phyloP scores from a whole-genome alignment of 805 yeast species.

The Schizosaccharomyces japonicus region DNA sequence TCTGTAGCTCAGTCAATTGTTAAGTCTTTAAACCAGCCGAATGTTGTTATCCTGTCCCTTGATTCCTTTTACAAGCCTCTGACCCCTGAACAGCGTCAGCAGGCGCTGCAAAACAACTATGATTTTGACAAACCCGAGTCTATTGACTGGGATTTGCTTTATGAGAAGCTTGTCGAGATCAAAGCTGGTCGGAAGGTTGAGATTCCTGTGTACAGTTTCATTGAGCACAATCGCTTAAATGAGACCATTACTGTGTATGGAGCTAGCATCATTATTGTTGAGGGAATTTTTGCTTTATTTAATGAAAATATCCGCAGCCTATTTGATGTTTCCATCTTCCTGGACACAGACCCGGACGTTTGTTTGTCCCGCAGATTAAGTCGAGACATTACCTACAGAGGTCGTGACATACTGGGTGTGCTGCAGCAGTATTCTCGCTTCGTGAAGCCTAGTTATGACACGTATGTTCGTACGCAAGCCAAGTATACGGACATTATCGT shows the following conservation, averaged over 20 bases:
- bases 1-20: conserved; percentile 70
- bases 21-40: conserved; percentile 42
- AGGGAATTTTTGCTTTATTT: conserved; percentile 69
- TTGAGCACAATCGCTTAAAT: conserved; percentile 33
- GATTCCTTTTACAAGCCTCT: conserved; percentile 80
- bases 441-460: conserved; percentile 79
- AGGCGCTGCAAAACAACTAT: conserved; percentile 39
- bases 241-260: conserved; percentile 64
- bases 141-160: conserved; percentile 51
- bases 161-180: conserved; percentile 35
- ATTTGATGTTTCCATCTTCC: conserved; percentile 63
- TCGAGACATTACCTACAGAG: conserved; percentile 67
- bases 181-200: conserved; percentile 44
- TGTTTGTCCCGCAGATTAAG: conserved; percentile 74
- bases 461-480: conserved; percentile 53
- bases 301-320: conserved; percentile 43
- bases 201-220: conserved; percentile 50
- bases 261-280: conserved; percentile 77
- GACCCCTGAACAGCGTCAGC: conserved; percentile 30
- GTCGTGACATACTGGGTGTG: conserved; percentile 62
- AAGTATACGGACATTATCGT: conserved; percentile 61
- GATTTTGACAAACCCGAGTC: conserved; percentile 82
- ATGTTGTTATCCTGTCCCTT: conserved; percentile 75
- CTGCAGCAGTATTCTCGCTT: conserved; percentile 71
- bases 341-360: conserved; percentile 80